Base-by-base conservation (phyloP, 352 stramenopile genomes). In the Globisporangium cederbergense region DNA sequence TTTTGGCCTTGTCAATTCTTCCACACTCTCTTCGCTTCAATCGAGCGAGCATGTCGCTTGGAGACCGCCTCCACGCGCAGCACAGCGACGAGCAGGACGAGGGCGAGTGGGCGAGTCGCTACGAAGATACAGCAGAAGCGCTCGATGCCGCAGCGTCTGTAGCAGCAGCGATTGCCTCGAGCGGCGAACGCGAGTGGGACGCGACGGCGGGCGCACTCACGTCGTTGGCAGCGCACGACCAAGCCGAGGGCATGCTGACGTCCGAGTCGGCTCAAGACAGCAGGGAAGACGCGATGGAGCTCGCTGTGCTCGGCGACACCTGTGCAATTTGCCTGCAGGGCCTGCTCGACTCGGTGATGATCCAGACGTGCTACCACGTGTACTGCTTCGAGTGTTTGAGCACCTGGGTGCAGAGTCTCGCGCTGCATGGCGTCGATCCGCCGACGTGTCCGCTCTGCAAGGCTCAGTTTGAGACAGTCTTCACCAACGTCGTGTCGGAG, bases 381-480 rank as follows among this genome's bases (percentile, higher is more conserved):
- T 93, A 88, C 70, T 93, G 84, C 65, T 77, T 77, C 65, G 77
- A 78, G 62, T 93, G 84, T 62, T 53, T 93, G 14, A 79, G 73
- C 47, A 81, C 72, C 11, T 93, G 84, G 84, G 75, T 75, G 54
- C 66, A 76, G 28, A 88, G 77, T 62, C 60, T 87, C 53, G 78
- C 74, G 32, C 64, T 90, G 10, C 79, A 89, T 32, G 83, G 83
- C 43, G 69, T 88, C 30, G 69, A 73, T 0, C 67, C 49, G 14
- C 62, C 81, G 36, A 88, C 77, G 4, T 93, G 84, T 72, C 84
- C 84, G 9, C 65, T 93, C 34, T 93, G 84, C 62, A 93, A 93
- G 64, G 69, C 72, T 56, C 30, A 53, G 18, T 93, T 93, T 67
- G 65, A 83, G 8, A 58, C 75, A 1, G 77, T 75, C 25, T 88